Conservation (phyloP, 1,284 basidiomycete species). For the Kalmanozyma brasiliensis region DNA sequence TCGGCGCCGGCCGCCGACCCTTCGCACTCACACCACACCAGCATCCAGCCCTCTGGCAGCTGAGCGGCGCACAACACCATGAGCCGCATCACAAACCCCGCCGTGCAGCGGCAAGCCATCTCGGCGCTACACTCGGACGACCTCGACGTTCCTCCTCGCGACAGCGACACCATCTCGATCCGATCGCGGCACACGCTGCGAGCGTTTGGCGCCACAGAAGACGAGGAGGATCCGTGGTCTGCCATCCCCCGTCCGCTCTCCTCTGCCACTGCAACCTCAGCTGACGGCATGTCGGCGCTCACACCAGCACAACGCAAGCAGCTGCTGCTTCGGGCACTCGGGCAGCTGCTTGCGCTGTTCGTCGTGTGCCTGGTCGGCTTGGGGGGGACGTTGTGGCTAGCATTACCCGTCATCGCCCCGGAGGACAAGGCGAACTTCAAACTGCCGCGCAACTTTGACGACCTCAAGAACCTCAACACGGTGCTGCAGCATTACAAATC, state of each 20-base stretch:
- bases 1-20: slow-evolving; percentile 6
- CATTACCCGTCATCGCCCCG: slow-evolving; percentile 49
- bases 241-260: slow-evolving; percentile 22
- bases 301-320: slow-evolving; percentile 24
- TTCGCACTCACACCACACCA: background rate
- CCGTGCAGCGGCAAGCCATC: background rate
- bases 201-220: slow-evolving; percentile 16
- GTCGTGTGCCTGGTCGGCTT: slow-evolving; percentile 49
- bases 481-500: slow-evolving; percentile 69
- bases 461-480: slow-evolving; percentile 66
- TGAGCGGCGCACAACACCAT: slow-evolving; percentile 1
- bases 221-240: slow-evolving; percentile 36
- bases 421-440: slow-evolving; percentile 58
- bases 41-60: background rate
- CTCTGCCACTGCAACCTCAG: background rate
- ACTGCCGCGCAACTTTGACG: slow-evolving; percentile 68
- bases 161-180: slow-evolving; percentile 37
- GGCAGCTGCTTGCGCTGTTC: slow-evolving; percentile 50
- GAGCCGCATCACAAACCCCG: slow-evolving; percentile 25
- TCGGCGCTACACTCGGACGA: slow-evolving; percentile 5
- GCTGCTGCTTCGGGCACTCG: slow-evolving; percentile 43
- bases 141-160: background rate
- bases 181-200: slow-evolving; percentile 45
- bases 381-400: slow-evolving; percentile 50
- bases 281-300: background rate